A percentile compares a stretch with the other conserved stretches of the same genome.
phyloP scores from a whole-genome alignment of 495 filamentous ascomycete species.

The Glutinoglossum americanum region DNA sequence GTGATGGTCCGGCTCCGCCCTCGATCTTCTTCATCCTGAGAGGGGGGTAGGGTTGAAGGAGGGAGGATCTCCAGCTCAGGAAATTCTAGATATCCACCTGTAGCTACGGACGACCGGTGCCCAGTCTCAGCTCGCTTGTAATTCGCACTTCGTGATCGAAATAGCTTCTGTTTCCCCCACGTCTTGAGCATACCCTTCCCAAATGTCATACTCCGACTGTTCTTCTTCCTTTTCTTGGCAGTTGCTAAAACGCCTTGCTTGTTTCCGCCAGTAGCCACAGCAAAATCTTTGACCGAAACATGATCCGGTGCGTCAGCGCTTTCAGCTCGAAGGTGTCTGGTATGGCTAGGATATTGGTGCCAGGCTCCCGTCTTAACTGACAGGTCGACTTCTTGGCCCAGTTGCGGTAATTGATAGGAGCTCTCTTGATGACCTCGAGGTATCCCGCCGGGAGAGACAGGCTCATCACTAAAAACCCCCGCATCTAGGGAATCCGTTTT shows the following conservation, averaged over 20 bases:
- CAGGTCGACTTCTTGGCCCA: neutral
- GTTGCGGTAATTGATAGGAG: neutral
- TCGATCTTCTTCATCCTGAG: neutral
- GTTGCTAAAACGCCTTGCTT: neutral
- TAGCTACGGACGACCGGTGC: constrained; percentile 9
- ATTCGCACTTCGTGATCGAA: constrained; percentile 8
- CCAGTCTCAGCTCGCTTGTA: constrained; percentile 4
- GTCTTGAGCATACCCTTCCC: constrained; percentile 5
- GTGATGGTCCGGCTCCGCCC: neutral
- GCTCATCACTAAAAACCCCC: neutral
- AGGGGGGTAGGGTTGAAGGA: neutral
- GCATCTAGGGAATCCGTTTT: neutral
- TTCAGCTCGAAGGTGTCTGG: constrained; percentile 4
- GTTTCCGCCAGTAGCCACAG: neutral
- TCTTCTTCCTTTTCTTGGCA: neutral
- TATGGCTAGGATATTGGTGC: constrained; percentile 9
- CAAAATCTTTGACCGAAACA: constrained; percentile 10
- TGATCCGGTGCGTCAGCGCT: constrained; percentile 4
- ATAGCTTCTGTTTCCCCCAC: constrained; percentile 5
- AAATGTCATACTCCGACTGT: constrained; percentile 9
- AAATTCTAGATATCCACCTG: constrained; percentile 9
- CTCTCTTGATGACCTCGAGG: too few species aligned
- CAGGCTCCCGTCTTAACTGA: neutral
- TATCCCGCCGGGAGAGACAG: neutral
- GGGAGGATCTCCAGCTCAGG: constrained; percentile 11